These are phyloP conservation scores for Solioccasus polychromus DNA, from an alignment of 768 basidiomycete genomes.

Conservation along the genomic window DNA sequence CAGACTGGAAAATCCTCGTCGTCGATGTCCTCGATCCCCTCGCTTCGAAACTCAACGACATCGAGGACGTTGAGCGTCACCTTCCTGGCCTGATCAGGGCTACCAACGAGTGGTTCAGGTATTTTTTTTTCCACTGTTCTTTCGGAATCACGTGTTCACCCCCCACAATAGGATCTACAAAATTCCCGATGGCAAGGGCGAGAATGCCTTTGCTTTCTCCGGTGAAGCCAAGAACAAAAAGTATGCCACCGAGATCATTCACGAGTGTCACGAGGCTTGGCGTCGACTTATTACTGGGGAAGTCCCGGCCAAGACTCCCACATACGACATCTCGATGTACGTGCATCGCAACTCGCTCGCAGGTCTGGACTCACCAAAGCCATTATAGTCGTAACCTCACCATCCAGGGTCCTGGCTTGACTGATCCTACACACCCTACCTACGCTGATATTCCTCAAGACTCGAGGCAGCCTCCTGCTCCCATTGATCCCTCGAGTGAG, in stretches of 20 bases:
- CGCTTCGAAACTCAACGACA: slow-evolving; percentile 94
- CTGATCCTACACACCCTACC: slow-evolving; percentile 55
- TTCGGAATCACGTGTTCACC: not conserved
- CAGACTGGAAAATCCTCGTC: slow-evolving; percentile 99
- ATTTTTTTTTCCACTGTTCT: slow-evolving; percentile 10
- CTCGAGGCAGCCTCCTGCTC: slow-evolving; percentile 80
- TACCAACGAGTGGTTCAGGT: slow-evolving; percentile 99
- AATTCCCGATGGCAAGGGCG: slow-evolving; percentile 93
- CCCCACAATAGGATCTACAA: slow-evolving; percentile 74
- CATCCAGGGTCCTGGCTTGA: slow-evolving; percentile 64
- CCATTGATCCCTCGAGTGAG: slow-evolving; percentile 88
- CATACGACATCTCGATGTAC: slow-evolving; percentile 83
- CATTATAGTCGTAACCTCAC: slow-evolving; percentile 79
- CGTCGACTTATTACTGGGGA: slow-evolving; percentile 87
- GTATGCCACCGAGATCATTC: slow-evolving; percentile 98
- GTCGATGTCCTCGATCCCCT: slow-evolving; percentile 95
- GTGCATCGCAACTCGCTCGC: slow-evolving; percentile 26
- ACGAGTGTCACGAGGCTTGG: slow-evolving; percentile 99
- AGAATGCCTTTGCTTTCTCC: slow-evolving; percentile 98
- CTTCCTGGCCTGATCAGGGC: slow-evolving; percentile 95
- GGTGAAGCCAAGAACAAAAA: slow-evolving; percentile 99
- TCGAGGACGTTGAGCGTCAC: slow-evolving; percentile 98
- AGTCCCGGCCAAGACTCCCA: slow-evolving; percentile 62
- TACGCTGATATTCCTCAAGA: slow-evolving; percentile 72
- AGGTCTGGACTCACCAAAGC: not conserved